phyloP scores from a whole-genome alignment of 768 basidiomycete species.

The Arthromyces matolae region DNA sequence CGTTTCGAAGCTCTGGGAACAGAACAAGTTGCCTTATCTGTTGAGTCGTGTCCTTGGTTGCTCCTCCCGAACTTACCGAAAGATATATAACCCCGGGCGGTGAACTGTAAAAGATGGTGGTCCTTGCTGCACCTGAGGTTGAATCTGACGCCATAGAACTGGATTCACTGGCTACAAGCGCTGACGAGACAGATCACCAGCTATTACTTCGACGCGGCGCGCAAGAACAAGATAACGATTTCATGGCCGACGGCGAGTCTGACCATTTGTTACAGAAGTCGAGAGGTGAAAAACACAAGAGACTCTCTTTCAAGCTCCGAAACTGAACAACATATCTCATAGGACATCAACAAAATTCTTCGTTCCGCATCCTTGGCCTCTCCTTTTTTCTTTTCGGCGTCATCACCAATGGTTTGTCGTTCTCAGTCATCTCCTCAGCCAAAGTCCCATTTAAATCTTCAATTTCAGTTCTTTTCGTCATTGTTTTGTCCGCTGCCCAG shows the following conservation, averaged over 20 bases:
- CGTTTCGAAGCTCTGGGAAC: too few relatives aligned
- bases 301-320: background rate
- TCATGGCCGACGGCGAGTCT: background rate
- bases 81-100: too few relatives aligned
- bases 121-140: too few relatives aligned
- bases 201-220: background rate
- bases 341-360: slow-evolving; percentile 17
- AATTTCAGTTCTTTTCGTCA: slow-evolving; percentile 88
- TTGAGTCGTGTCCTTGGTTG: too few relatives aligned
- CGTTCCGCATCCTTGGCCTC: slow-evolving; percentile 37
- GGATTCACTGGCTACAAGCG: too few relatives aligned
- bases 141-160: too few relatives aligned
- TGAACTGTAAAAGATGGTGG: too few relatives aligned
- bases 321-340: background rate
- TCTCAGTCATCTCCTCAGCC: background rate
- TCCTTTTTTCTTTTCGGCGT: slow-evolving; percentile 92
- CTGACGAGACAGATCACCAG: too few relatives aligned
- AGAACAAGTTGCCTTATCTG: too few relatives aligned
- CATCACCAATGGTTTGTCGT: slow-evolving; percentile 75
- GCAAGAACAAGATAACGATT: background rate
- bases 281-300: background rate
- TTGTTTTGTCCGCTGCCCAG: slow-evolving; percentile 92
- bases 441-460: background rate
- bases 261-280: background rate
- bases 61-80: too few relatives aligned